Conservation (phyloP, 805 yeast species). For the Candida argentea region DNA sequence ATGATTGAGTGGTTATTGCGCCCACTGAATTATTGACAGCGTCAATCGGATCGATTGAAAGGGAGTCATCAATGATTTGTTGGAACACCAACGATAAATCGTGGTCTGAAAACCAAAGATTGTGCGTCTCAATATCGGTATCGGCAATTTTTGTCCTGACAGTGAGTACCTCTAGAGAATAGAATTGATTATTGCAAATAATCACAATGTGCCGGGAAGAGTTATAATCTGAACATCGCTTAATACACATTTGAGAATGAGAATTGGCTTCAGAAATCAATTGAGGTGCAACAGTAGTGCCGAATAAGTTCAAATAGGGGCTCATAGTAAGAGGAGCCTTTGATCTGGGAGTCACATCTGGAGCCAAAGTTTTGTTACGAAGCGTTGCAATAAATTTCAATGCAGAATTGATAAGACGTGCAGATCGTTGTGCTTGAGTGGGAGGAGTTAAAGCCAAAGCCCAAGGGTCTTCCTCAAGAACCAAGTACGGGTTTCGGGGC, state of each 20-base stretch:
- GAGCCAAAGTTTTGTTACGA: slow-evolving; percentile 41
- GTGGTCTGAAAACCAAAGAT: slow-evolving; percentile 44
- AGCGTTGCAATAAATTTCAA: slow-evolving; percentile 56
- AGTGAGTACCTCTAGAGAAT: slow-evolving; percentile 39
- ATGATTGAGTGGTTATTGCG: slow-evolving; percentile 44
- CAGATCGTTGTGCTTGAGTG: slow-evolving; percentile 57
- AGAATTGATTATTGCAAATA: slow-evolving; percentile 41
- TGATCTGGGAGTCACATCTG: slow-evolving; percentile 46
- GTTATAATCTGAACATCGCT: slow-evolving; percentile 16
- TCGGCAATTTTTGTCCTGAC: slow-evolving; percentile 12
- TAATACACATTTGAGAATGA: slow-evolving; percentile 30
- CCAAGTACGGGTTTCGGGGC: slow-evolving; percentile 70
- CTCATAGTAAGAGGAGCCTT: slow-evolving; percentile 53
- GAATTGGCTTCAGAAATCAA: slow-evolving; percentile 7
- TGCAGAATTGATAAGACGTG: slow-evolving; percentile 55
- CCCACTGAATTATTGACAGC: slow-evolving; percentile 40
- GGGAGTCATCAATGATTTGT: slow-evolving; percentile 30
- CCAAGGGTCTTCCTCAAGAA: slow-evolving; percentile 66
- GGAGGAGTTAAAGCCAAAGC: slow-evolving; percentile 46
- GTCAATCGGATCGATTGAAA: slow-evolving; percentile 22
- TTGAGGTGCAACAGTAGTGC: slow-evolving; percentile 48
- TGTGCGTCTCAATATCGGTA: slow-evolving; percentile 14
- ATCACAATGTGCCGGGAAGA: slow-evolving; percentile 42
- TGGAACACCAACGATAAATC: slow-evolving; percentile 38
- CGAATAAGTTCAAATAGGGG: slow-evolving; percentile 58